A percentile compares a stretch with the other conserved stretches of the same genome.
These are phyloP conservation scores for Actinomucor elegans DNA, from an alignment of 371 early-diverging fungal species.

Conservation along the genomic window DNA sequence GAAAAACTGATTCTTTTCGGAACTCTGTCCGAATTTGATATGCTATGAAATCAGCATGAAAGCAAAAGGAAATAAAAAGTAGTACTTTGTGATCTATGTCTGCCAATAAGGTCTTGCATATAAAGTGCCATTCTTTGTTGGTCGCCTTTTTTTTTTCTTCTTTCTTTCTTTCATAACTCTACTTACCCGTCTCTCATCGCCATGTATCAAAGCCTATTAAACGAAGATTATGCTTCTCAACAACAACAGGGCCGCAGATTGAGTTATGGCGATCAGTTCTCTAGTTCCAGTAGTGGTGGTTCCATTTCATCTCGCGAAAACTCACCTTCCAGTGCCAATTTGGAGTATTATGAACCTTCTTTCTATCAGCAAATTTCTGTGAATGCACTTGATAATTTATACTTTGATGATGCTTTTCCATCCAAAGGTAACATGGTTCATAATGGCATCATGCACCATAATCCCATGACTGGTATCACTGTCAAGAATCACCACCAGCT, in stretches of 20 bases:
- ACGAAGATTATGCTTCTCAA: no score
- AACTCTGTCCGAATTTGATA: conserved; percentile 3
- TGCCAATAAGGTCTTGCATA: not conserved
- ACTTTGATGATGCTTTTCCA: not conserved
- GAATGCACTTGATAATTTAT: no score
- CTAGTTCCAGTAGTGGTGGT: conserved; percentile 34
- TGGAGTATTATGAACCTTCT: conserved; percentile 16
- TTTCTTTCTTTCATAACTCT: not conserved
- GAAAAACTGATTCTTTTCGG: no score
- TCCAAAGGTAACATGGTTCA: not conserved
- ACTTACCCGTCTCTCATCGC: no score
- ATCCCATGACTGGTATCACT: not conserved
- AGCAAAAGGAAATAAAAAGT: conserved; percentile 5
- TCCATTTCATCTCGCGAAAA: conserved; percentile 38
- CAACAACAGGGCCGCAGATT: conserved; percentile 16
- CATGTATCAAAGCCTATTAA: no score
- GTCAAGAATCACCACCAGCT: not conserved
- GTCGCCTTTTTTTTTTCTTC: not conserved
- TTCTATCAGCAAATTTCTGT: not conserved
- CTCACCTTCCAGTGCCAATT: conserved; percentile 32
- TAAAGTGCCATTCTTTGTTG: not conserved
- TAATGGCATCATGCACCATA: not conserved
- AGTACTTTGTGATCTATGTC: not conserved
- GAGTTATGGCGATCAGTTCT: conserved; percentile 36
- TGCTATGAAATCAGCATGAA: conserved; percentile 4